Conservation (phyloP, 2,329 filamentous ascomycete species). For the Aureobasidium sp. region DNA sequence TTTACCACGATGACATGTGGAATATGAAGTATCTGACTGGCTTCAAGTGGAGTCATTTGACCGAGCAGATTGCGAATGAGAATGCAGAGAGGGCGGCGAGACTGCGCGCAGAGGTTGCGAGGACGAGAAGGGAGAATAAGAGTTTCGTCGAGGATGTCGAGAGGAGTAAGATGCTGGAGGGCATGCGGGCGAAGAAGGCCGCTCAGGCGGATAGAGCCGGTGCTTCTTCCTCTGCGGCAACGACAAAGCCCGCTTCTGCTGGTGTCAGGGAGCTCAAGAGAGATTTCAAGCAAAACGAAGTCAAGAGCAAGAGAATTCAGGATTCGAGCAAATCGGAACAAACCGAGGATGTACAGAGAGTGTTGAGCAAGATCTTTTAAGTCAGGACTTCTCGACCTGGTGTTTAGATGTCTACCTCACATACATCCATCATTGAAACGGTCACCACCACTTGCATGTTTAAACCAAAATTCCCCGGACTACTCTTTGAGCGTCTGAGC, state of each 20-base stretch:
- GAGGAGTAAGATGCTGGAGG: slow-evolving; percentile 67
- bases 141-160: slow-evolving; percentile 72
- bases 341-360: slow-evolving; percentile 49
- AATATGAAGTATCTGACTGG: slow-evolving; percentile 71
- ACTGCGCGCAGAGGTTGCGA: slow-evolving; percentile 68
- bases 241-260: slow-evolving; percentile 17
- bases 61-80: slow-evolving; percentile 71
- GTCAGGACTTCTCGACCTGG: background rate
- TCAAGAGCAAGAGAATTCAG: slow-evolving; percentile 41
- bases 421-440: no score
- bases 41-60: slow-evolving; percentile 68
- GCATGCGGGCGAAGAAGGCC: slow-evolving; percentile 51
- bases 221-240: slow-evolving; percentile 14
- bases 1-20: slow-evolving; percentile 83
- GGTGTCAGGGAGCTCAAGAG: slow-evolving; percentile 17
- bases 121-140: slow-evolving; percentile 70
- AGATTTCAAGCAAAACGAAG: slow-evolving; percentile 56
- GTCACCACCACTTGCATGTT: no score
- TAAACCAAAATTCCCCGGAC: no score
- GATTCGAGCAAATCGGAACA: slow-evolving; percentile 28
- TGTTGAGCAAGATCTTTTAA: slow-evolving; percentile 57
- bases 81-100: slow-evolving; percentile 69
- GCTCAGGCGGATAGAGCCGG: slow-evolving; percentile 43
- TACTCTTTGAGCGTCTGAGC: no score
- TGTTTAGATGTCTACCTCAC: no score